These are phyloP conservation scores for Russula olivacea DNA, from an alignment of 768 basidiomycete genomes.

Conservation along the genomic window DNA sequence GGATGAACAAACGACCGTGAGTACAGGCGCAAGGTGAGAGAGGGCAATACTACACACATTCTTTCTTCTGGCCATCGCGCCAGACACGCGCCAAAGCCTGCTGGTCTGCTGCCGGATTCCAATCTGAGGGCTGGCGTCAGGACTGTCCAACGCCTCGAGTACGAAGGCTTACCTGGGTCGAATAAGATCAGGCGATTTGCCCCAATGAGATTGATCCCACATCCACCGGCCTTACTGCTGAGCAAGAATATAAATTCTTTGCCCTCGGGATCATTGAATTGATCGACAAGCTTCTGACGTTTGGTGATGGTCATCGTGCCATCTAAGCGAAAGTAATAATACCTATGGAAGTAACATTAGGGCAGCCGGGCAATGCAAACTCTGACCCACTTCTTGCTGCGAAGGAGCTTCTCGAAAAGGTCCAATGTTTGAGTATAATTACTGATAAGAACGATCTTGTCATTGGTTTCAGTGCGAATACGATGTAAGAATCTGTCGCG, in stretches of 20 bases:
- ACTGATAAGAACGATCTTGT: constrained; percentile 95
- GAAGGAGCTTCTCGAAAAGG: constrained; percentile 83
- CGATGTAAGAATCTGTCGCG: constrained; percentile 71
- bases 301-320: constrained; percentile 91
- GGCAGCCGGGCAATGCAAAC: constrained; percentile 2
- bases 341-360: constrained; percentile 44
- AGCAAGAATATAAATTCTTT: constrained; percentile 93
- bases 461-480: constrained; percentile 71
- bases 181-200: constrained; percentile 94
- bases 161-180: constrained; percentile 66
- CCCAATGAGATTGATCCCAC: constrained; percentile 95
- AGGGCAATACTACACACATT: constrained; percentile 53
- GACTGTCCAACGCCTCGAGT: background rate
- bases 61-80: constrained; percentile 99
- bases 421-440: constrained; percentile 96
- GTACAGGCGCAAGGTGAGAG: background rate
- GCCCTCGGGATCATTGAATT: constrained; percentile 88
- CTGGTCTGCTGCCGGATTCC: constrained; percentile 98
- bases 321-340: constrained; percentile 87
- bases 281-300: constrained; percentile 92
- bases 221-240: constrained; percentile 93
- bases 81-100: constrained; percentile 97
- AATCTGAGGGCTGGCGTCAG: constrained; percentile 48
- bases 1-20: constrained; percentile 1
- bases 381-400: constrained; percentile 65